Conservation (phyloP, 768 basidiomycete genomes). For the Xerocomellus dryophilus region DNA sequence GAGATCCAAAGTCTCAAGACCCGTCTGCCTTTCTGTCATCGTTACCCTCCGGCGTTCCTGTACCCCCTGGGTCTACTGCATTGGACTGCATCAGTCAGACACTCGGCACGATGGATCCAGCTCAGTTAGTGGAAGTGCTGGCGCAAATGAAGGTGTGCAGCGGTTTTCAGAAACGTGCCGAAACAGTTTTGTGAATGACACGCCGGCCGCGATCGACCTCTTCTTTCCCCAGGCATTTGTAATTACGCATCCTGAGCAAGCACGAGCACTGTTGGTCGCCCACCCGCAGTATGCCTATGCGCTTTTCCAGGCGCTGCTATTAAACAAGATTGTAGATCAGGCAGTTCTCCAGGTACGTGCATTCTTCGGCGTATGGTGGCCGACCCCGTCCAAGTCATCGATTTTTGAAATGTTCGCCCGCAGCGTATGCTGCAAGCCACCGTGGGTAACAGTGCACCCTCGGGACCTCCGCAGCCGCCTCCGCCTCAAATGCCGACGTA, state of each 20-base stretch:
- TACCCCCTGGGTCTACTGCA: conserved; percentile 66
- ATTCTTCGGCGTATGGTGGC: conserved; percentile 4
- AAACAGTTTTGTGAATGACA: conserved; percentile 22
- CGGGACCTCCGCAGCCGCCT: conserved; percentile 31
- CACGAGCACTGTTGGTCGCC: conserved; percentile 67
- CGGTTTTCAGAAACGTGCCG: conserved; percentile 18
- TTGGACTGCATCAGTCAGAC: conserved; percentile 84
- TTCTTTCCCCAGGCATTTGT: conserved; percentile 79
- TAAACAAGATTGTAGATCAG: conserved; percentile 92
- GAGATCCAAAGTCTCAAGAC: conserved; percentile 39
- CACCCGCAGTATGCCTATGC: conserved; percentile 97
- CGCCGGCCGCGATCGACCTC: conserved; percentile 4
- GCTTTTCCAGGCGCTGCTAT: conserved; percentile 87
- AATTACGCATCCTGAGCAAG: conserved; percentile 87
- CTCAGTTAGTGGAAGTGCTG: conserved; percentile 87
- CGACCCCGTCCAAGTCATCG: neutral
- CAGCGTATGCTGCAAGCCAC: conserved; percentile 54
- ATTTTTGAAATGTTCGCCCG: conserved; percentile 11
- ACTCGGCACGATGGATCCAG: conserved; percentile 78
- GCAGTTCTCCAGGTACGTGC: conserved; percentile 69
- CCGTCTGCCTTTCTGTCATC: conserved; percentile 55
- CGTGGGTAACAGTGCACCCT: conserved; percentile 25
- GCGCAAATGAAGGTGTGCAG: conserved; percentile 93
- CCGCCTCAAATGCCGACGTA: conserved; percentile 32
- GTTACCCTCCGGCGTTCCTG: conserved; percentile 73